A percentile compares a stretch with the other conserved stretches of the same genome.
phyloP scores from a whole-genome alignment of 306 rosid species.

The Dalbergia oliveri region DNA sequence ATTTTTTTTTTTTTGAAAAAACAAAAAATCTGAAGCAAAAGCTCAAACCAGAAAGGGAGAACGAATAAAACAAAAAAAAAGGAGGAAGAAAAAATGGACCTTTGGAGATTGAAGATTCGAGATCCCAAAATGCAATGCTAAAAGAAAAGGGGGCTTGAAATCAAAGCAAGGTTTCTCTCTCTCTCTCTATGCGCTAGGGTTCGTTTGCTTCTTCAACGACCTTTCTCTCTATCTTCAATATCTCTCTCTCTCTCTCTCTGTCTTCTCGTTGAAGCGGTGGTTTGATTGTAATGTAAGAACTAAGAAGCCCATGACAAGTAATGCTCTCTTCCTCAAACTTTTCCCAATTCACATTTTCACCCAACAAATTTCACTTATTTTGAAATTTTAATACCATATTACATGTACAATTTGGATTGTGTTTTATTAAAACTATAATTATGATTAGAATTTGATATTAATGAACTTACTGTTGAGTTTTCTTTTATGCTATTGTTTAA shows the following conservation, averaged over 20 bases:
- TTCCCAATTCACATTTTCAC: slow-evolving; percentile 36
- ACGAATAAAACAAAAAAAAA: not conserved
- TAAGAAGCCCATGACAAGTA: slow-evolving; percentile 31
- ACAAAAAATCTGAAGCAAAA: slow-evolving; percentile 1
- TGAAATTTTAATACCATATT: too few species aligned
- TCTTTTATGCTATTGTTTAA: too few species aligned
- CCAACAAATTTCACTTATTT: slow-evolving; percentile 11
- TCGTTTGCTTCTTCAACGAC: slow-evolving; percentile 47
- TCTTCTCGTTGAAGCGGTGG: slow-evolving; percentile 60
- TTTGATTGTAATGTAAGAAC: slow-evolving; percentile 32
- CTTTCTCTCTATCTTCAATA: slow-evolving; percentile 38
- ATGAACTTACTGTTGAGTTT: too few species aligned
- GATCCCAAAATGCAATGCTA: slow-evolving; percentile 69
- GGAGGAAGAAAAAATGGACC: slow-evolving; percentile 45
- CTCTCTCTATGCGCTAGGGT: slow-evolving; percentile 64
- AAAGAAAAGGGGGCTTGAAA: slow-evolving; percentile 53
- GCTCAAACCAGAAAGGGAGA: slow-evolving; percentile 12
- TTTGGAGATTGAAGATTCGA: slow-evolving; percentile 62
- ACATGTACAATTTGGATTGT: too few species aligned
- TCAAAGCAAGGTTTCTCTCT: slow-evolving; percentile 43
- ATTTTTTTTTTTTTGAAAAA: not conserved
- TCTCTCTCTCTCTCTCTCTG: slow-evolving; percentile 41
- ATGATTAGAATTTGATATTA: too few species aligned
- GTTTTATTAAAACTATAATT: too few species aligned
- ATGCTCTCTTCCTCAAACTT: slow-evolving; percentile 40